Evolutionary conservation across 768 basidiomycete genomes (phyloP).

Genomic region (Hemileccinum rubropunctum): DNA sequence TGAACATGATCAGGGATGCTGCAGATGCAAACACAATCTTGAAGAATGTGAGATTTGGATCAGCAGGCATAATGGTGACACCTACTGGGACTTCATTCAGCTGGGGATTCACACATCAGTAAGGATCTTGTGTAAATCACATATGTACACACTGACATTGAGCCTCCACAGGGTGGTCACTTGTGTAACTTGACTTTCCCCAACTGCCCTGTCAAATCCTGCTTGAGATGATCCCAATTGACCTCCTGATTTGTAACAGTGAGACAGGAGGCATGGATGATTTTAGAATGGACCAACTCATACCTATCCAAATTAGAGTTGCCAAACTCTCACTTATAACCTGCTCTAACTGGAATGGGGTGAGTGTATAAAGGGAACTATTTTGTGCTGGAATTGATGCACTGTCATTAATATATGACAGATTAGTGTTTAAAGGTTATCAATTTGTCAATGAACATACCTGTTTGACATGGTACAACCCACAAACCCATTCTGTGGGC

Average conservation of each 20-base stretch:
- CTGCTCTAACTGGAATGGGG: neutral
- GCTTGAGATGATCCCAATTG: constrained; percentile 3
- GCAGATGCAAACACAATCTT: constrained; percentile 4
- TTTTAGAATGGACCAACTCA: neutral
- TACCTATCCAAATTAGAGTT: constrained; percentile 12
- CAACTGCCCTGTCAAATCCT: constrained; percentile 7
- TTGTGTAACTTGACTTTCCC: constrained; percentile 6
- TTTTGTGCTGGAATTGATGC: neutral
- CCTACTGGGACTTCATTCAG: constrained; percentile 16
- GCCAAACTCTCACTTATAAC: constrained; percentile 5
- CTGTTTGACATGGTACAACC: neutral
- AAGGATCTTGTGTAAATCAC: too few species aligned
- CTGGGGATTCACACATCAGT: neutral
- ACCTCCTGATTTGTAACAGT: neutral
- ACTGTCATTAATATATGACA: neutral
- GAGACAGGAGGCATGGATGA: neutral
- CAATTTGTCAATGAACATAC: neutral
- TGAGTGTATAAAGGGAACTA: neutral
- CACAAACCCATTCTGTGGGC: neutral
- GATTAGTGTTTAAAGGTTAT: neutral
- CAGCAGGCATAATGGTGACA: neutral
- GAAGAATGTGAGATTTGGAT: neutral
- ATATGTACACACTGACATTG: constrained; percentile 10
- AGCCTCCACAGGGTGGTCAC: constrained; percentile 10
- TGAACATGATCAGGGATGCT: constrained; percentile 6